Conservation (phyloP, 805 yeast genomes). For the Suhomyces pyralidae region DNA sequence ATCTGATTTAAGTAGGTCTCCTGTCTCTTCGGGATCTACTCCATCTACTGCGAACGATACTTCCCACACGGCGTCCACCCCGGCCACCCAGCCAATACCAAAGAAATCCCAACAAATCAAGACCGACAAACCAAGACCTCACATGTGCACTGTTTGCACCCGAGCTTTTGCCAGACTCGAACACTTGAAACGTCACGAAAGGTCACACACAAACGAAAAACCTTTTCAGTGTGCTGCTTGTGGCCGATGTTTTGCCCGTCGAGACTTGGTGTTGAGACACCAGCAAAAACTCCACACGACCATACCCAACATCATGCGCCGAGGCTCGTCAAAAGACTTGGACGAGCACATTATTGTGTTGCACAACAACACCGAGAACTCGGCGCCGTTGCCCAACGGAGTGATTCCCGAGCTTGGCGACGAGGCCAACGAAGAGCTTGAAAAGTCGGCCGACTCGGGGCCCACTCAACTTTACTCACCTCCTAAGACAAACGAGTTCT, state of each 20-base stretch:
- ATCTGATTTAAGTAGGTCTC: slow-evolving; percentile 9
- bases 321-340: slow-evolving; percentile 28
- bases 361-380: slow-evolving; percentile 49
- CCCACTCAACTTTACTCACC: slow-evolving; percentile 15
- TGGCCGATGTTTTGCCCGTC: slow-evolving; percentile 91
- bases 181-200: slow-evolving; percentile 84
- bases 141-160: slow-evolving; percentile 84
- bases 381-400: slow-evolving; percentile 43
- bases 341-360: slow-evolving; percentile 52
- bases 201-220: slow-evolving; percentile 86
- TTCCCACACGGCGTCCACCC: slow-evolving; percentile 1
- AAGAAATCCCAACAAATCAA: slow-evolving; percentile 79
- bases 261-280: slow-evolving; percentile 85
- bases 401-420: slow-evolving; percentile 2
- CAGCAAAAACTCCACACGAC: slow-evolving; percentile 85
- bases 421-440: slow-evolving; percentile 1
- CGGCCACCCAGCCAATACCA: slow-evolving; percentile 66
- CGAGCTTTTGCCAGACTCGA: slow-evolving; percentile 94
- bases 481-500: slow-evolving; percentile 8
- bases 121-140: slow-evolving; percentile 94
- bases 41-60: slow-evolving; percentile 6
- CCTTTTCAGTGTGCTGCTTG: slow-evolving; percentile 96
- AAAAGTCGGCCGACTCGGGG: slow-evolving; percentile 1
- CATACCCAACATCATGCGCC: slow-evolving; percentile 39
- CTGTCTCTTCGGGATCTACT: slow-evolving; percentile 9